Evolutionary conservation across 1,284 basidiomycete species (phyloP), one percentile per base, ranked within the genome.

Genomic region (Cryptococcus sp.): DNA sequence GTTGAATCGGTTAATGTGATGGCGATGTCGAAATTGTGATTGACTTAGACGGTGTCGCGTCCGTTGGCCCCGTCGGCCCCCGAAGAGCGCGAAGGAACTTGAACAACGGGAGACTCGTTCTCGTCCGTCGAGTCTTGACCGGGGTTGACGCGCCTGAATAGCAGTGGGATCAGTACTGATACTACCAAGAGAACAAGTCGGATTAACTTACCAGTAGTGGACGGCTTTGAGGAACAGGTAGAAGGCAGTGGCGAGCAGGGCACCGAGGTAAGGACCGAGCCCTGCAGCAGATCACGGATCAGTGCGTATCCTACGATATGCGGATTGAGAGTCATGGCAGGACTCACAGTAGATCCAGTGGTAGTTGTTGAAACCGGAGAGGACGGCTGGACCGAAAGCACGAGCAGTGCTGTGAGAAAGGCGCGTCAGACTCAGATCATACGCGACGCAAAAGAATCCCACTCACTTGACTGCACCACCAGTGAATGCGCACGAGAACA

Each of bases 381-480:
- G 80, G 16, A 85, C 85, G 3, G 87, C 86, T 0, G 89, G 89
- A 0, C 88, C 89, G 70, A 89, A 89, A 0, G 87, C 79, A 62
- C 88, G 83, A 15, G 89, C 88, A 1, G 87, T 86, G 70, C 89
- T 90, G 82, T 85, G 83, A 34, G 29, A 10, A 37, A 15, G 40
- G 8, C 23, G 8, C 1, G 23, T 20, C 15, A 34, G 26, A 34
- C 25, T 22, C 5, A 3, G 7, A 13, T 25, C 11, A 22, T 44
- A 25, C 17, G 25, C n/a, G 43, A 45, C n/a, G n/a, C 13, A 34
- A 38, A 26, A 11, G 20, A 4, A 23, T 19, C 34, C 19, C 22
- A 64, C 72, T 67, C 52, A 72, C 72, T 74, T 74, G 65, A 74
- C 66, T n/a, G 72, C 70, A 44, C 72, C 72, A 34, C 72, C 72